These are phyloP conservation scores for Fusarium algeriense DNA, from an alignment of 2,329 filamentous ascomycete genomes.

Conservation along the genomic window DNA sequence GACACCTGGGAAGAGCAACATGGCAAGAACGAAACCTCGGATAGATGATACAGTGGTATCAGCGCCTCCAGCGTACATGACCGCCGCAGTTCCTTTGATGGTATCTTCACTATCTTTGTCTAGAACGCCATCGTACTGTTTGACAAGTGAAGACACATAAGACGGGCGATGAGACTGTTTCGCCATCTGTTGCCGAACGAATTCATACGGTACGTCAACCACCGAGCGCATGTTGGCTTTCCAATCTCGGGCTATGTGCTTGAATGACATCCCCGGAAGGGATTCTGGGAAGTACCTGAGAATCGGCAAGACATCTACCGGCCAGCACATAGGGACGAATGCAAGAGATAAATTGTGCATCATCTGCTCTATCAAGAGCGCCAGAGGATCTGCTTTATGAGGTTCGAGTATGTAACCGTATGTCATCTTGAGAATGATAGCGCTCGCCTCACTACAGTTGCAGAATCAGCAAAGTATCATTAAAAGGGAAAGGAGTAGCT, in stretches of 20 bases:
- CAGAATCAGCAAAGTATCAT: rapidly evolving
- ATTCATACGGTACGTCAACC: constrained; percentile 40
- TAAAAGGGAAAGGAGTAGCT: rapidly evolving
- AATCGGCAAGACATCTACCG: constrained; percentile 42
- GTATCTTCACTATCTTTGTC: not conserved
- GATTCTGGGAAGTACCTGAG: constrained; percentile 44
- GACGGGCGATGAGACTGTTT: constrained; percentile 19
- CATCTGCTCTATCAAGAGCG: constrained; percentile 35
- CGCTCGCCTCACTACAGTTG: constrained; percentile 33
- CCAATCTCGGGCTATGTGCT: constrained; percentile 40
- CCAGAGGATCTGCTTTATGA: constrained; percentile 38
- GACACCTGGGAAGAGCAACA: constrained; percentile 32
- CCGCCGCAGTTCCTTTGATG: not conserved
- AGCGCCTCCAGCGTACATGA: constrained; percentile 4
- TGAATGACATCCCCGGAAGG: constrained; percentile 47
- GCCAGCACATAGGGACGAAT: not conserved
- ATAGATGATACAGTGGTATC: not conserved
- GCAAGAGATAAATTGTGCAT: not conserved
- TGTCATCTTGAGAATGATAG: constrained; percentile 38
- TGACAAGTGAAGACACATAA: constrained; percentile 39
- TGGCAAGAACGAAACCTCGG: constrained; percentile 22
- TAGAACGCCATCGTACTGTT: constrained; percentile 7
- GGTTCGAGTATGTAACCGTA: constrained; percentile 48
- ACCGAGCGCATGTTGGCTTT: constrained; percentile 11
- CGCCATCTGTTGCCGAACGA: constrained; percentile 42